Evolutionary conservation across 2,329 filamentous ascomycete species (phyloP), one percentile per base, ranked within the genome.

Genomic region (Epicoccum sorghinum): DNA sequence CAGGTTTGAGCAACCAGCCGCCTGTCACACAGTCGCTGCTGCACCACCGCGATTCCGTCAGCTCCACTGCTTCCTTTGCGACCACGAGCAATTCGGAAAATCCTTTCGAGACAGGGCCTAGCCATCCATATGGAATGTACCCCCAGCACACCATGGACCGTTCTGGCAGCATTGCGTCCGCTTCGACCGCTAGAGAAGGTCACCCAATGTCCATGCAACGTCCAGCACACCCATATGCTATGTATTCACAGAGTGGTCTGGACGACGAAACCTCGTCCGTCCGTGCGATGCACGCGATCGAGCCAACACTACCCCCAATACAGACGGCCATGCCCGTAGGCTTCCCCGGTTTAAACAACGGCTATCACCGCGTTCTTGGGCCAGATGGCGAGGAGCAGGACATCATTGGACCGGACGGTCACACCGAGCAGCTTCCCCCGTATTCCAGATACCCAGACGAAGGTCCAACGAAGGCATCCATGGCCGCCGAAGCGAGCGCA

Each of bases 391-490:
- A 96, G 75, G 93, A 96, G 64, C 91, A 89, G 41, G 92, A 93
- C 70, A 85, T 97, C 48, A 88, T 97, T 46, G 92, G 92, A 1
- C 90, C 89, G 0, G 86, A 96, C 67, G 93, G 93, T 1, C 92
- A 97, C 69, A 88, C 89, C 1, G 93, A 98, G 74, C 91, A 96
- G 72, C 79, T 97, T 14, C 93, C 93, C 10, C 93, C 93, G 0
- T 98, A 98, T 70, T 90, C 91, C 12, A 83, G 91, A 71, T 97
- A 96, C 74, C 91, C 93, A 2, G 90, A 96, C 47, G 89, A 91
- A 52, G 79, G 87, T 76, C 74, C 83, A 70, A 69, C 83, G 73
- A 80, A 91, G 83, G 77, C 77, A 8, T 71, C 78, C 10, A 62
- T 80, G 58, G 66, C 74, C 42, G 63, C 71, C 8, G 69, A 72